Evolutionary conservation across 306 rosid genomes (phyloP), one percentile per base, ranked within the genome.

Genomic region (Carpinus fangiana): DNA sequence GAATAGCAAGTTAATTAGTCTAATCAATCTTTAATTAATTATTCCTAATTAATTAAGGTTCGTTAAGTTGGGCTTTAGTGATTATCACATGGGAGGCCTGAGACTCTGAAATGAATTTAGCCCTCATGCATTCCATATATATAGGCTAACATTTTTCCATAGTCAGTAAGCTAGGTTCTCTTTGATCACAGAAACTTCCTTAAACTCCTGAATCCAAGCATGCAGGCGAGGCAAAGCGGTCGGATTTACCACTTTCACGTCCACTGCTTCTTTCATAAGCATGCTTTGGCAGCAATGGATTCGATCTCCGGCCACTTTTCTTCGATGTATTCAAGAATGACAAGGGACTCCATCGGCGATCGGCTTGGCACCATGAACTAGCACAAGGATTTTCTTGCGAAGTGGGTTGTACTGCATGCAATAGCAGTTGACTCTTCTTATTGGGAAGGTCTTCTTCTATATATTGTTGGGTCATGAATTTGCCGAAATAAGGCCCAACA

Each of bases 341-440:
- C 78, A 1, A 59, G 6, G 13, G 88, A 87, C 60, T 89, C 0
- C 0, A 23, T 23, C 89, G 0, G 79, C 70, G 1, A 89, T 81
- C 62, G 83, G 47, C 51, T 79, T 89, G 65, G 79, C 87, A 1
- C 64, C 21, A 52, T 89, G 93, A 57, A 89, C 36, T 17, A 87
- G 86, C 34, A 89, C 88, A 1, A 89, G 93, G 17, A 87, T 86
- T 77, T 87, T 87, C 78, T 79, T 83, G 81, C 77, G 41, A 83
- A 87, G 41, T 43, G 93, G 87, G 69, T 85, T 87, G 76, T 84
- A 87, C 66, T 83, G 85, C 80, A 77, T 83, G 85, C 80, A 77
- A 43, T 2, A 77, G 80, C 28, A 54, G 12, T 43, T 68, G 20
- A 77, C 75, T 68, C 57, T 54, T 85, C 65, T 87, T 87, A 69